A percentile compares a stretch with the other conserved stretches of the same genome.
Evolutionary conservation across 306 rosid species (phyloP).

Genomic region (Macrotyloma uniflorum): DNA sequence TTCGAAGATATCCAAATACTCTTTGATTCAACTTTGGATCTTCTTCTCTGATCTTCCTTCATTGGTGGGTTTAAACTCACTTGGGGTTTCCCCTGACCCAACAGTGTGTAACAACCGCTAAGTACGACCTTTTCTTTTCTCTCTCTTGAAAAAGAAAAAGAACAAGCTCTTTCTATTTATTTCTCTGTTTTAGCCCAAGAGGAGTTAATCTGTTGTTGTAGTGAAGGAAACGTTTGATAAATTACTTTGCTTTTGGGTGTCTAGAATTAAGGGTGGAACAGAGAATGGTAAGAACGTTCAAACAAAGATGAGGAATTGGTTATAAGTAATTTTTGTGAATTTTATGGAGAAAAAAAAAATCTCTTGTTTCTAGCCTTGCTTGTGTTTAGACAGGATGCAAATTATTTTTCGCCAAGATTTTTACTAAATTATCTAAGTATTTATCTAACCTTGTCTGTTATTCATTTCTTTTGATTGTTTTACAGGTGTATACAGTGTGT

Average conservation of each 20-base stretch:
- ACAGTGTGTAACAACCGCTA: slow-evolving; percentile 29
- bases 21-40: slow-evolving; percentile 31
- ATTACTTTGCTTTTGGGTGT: slow-evolving; percentile 10
- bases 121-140: background rate
- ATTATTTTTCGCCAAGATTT: background rate
- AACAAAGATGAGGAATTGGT: background rate
- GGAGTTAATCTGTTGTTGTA: background rate
- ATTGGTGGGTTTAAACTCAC: background rate
- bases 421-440: slow-evolving; percentile 24
- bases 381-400: background rate
- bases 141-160: background rate
- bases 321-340: background rate
- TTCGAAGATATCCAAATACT: slow-evolving; percentile 40
- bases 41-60: slow-evolving; percentile 6
- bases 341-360: background rate
- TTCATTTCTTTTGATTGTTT: slow-evolving; percentile 6
- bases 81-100: background rate
- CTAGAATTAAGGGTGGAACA: background rate
- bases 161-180: slow-evolving; percentile 6
- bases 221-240: background rate
- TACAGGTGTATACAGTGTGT: slow-evolving; percentile 52
- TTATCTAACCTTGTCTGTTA: background rate
- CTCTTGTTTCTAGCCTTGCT: background rate
- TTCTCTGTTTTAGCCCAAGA: background rate
- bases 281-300: background rate